These are phyloP conservation scores for Jaenimonas drosophilae DNA, from an alignment of 208 protist genomes.

Conservation along the genomic window DNA sequence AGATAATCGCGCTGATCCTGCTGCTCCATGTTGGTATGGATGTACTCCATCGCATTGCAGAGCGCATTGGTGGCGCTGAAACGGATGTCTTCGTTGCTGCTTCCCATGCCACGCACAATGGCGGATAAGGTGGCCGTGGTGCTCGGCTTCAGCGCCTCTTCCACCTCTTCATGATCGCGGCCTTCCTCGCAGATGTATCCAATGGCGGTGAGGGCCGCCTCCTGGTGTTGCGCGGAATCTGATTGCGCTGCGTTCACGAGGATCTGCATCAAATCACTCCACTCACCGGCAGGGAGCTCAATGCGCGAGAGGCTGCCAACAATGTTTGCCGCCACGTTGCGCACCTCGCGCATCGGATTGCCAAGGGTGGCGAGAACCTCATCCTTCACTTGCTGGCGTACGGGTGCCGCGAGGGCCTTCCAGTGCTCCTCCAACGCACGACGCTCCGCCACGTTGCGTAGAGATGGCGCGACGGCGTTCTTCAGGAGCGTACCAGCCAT, in stretches of 20 bases:
- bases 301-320: conserved; percentile 93
- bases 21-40: conserved; percentile 90
- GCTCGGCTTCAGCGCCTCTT: conserved; percentile 47
- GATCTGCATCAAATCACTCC: conserved; percentile 85
- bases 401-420: conserved; percentile 35
- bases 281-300: conserved; percentile 92
- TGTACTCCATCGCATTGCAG: conserved; percentile 94
- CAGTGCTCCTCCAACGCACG: conserved; percentile 54
- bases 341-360: conserved; percentile 65
- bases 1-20: conserved; percentile 87
- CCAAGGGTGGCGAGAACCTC: conserved; percentile 76
- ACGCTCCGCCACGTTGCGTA: conserved; percentile 62
- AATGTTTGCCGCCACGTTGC: conserved; percentile 90
- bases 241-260: conserved; percentile 64
- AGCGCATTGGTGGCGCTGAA: conserved; percentile 90
- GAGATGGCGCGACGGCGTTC: conserved; percentile 90
- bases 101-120: conserved; percentile 86
- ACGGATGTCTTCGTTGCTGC: conserved; percentile 65
- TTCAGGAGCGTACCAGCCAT: conserved; percentile 93
- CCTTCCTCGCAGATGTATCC: conserved; percentile 97
- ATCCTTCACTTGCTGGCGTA: conserved; percentile 55
- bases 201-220: conserved; percentile 91
- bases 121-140: conserved; percentile 87
- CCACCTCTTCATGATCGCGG: conserved; percentile 51
- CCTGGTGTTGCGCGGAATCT: conserved; percentile 60